A percentile compares a stretch with the other conserved stretches of the same genome.
Conservation (phyloP, 2,329 filamentous ascomycete species). For the Colletotrichum sp. region DNA sequence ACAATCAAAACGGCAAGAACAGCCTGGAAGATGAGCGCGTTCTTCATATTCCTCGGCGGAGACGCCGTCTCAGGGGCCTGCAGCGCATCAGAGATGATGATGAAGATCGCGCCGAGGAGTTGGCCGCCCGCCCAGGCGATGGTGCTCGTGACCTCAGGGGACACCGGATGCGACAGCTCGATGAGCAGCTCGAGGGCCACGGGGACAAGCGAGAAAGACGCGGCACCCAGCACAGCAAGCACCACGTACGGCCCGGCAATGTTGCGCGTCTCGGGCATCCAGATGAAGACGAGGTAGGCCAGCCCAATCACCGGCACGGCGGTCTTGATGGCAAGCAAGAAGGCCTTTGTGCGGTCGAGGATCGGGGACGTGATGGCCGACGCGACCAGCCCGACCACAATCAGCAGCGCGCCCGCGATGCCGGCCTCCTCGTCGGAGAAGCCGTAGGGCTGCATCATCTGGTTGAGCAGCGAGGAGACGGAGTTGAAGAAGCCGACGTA, state of each 20-base stretch:
- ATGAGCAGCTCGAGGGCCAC: slow-evolving; percentile 86
- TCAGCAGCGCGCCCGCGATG: slow-evolving; percentile 87
- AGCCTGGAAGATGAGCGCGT: slow-evolving; percentile 79
- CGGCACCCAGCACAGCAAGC: slow-evolving; percentile 77
- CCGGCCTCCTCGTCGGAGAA: slow-evolving; percentile 86
- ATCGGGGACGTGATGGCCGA: slow-evolving; percentile 81
- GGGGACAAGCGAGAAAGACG: slow-evolving; percentile 81
- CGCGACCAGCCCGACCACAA: slow-evolving; percentile 82
- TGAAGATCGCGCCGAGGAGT: slow-evolving; percentile 82
- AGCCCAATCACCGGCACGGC: slow-evolving; percentile 76
- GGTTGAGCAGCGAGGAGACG: slow-evolving; percentile 85
- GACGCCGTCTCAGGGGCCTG: slow-evolving; percentile 54
- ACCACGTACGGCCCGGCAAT: slow-evolving; percentile 77
- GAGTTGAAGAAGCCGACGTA: slow-evolving; percentile 96
- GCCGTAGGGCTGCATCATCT: slow-evolving; percentile 86
- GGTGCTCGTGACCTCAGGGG: slow-evolving; percentile 83
- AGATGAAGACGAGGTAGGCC: slow-evolving; percentile 80
- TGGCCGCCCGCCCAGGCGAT: slow-evolving; percentile 89
- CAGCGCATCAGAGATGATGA: slow-evolving; percentile 81
- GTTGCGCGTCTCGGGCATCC: slow-evolving; percentile 63
- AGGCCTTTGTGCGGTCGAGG: slow-evolving; percentile 84
- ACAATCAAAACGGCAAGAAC: slow-evolving; percentile 69
- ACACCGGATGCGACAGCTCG: slow-evolving; percentile 86
- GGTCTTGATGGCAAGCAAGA: slow-evolving; percentile 74
- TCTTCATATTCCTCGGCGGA: slow-evolving; percentile 76